Base-by-base conservation (phyloP, 2,329 filamentous ascomycete genomes). In the Ophiostoma himal-ulmi region DNA sequence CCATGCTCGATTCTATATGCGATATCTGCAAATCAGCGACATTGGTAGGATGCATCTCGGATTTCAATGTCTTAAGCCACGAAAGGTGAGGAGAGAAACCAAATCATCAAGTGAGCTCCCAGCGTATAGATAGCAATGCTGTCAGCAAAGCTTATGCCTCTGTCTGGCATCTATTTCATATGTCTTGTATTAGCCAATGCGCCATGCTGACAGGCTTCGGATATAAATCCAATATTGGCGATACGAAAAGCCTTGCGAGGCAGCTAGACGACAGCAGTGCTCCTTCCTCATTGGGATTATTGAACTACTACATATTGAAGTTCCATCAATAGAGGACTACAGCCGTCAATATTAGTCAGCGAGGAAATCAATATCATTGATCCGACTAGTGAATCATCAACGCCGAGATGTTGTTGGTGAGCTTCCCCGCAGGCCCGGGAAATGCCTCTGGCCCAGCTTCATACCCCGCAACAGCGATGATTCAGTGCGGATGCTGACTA, bases 391-490 rank as follows among this genome's bases (percentile, higher is more conserved):
- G 52, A 57, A 57, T 57, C n/a, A 57, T 57, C 52, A 17, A 26
- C n/a, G 20, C 22, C n/a, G 52, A 17, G 52, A 26, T 26, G 22
- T 10, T 26, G 52, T 57, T 57, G 52, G 52, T 57, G 52, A 22
- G 6, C 52, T 26, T 57, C 52, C 52, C 52, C 52, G 52, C 52
- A 57, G 52, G n/a, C n/a, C 10, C 52, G 52, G 52, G n/a, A 57
- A 22, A 26, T 26, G 52, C 52, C n/a, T 57, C 52, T 22, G 52
- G 10, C 22, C 8, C 8, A 57, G n/a, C 10, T 57, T 13, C 52
- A 26, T 57, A 57, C 52, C 52, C 52, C 52, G 52, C 52, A 57
- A 57, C n/a, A 26, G 52, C n/a, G 22, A 57, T 57, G 52, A 57
- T 26, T 57, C 52, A 57, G 52, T 26, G 44, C 17, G 17, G n/a